These are phyloP conservation scores for Paramyrothecium sp. DNA, from an alignment of 2,329 filamentous ascomycete genomes.

Conservation along the genomic window DNA sequence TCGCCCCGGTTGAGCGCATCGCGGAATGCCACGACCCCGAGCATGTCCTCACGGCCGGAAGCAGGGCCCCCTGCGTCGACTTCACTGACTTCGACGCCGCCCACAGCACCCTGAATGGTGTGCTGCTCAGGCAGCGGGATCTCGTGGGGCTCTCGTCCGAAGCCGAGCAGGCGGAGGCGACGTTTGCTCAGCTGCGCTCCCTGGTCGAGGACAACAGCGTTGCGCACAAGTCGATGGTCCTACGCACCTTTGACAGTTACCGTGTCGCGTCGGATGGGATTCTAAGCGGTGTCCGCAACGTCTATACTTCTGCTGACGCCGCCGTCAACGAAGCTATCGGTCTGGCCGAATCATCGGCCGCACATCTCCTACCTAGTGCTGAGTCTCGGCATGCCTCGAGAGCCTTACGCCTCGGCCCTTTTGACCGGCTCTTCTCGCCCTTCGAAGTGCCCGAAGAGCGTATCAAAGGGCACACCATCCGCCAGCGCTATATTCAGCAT, in stretches of 20 bases:
- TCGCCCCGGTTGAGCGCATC: constrained; percentile 33
- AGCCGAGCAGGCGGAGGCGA: background rate
- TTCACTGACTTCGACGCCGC: background rate
- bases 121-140: background rate
- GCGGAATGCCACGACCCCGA: too few species aligned
- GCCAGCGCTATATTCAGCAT: constrained; percentile 75
- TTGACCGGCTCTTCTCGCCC: constrained; percentile 51
- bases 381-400: background rate
- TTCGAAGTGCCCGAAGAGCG: constrained; percentile 57
- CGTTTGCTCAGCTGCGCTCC: background rate
- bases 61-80: background rate
- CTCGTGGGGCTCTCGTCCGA: background rate
- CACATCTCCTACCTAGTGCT: background rate
- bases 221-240: background rate
- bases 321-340: background rate
- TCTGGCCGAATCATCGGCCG: background rate
- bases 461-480: constrained; percentile 55
- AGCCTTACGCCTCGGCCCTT: background rate
- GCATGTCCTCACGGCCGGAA: too few species aligned
- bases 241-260: background rate
- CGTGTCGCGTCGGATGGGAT: background rate
- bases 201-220: background rate
- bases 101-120: background rate
- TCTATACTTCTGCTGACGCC: background rate
- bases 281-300: background rate